These are phyloP conservation scores for Malassezia furfur DNA, from an alignment of 1,284 basidiomycete species.

Conservation along the genomic window DNA sequence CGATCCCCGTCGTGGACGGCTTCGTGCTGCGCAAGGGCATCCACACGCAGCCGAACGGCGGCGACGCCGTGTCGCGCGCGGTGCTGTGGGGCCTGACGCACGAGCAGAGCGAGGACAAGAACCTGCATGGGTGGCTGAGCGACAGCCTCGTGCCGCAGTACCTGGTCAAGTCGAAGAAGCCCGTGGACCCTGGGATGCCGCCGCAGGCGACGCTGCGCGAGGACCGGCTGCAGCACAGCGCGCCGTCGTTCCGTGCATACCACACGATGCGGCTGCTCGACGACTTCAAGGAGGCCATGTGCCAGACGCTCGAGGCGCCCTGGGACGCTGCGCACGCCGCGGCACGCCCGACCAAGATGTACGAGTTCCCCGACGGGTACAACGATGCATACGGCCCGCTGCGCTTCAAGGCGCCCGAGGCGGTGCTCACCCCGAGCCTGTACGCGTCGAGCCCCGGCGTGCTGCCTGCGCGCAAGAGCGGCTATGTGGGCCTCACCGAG, in stretches of 20 bases:
- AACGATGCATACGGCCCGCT: conserved; percentile 74
- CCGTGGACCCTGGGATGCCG: conserved; percentile 58
- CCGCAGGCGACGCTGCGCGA: conserved; percentile 51
- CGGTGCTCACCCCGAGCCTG: conserved; percentile 72
- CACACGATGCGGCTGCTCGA: conserved; percentile 78
- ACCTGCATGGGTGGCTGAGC: conserved; percentile 8
- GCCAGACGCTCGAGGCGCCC: conserved; percentile 69
- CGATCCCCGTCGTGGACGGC: conserved; percentile 91
- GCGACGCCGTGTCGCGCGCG: conserved; percentile 26
- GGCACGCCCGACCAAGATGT: conserved; percentile 54
- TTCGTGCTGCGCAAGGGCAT: conserved; percentile 90
- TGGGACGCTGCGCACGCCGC: conserved; percentile 68
- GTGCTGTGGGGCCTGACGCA: conserved; percentile 33
- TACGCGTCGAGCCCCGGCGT: conserved; percentile 50
- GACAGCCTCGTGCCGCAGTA: conserved; percentile 56
- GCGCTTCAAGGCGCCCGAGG: conserved; percentile 74
- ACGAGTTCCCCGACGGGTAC: conserved; percentile 94
- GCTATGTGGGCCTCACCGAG: conserved; percentile 23
- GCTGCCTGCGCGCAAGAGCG: conserved; percentile 3
- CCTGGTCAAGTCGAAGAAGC: conserved; percentile 67
- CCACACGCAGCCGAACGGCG: conserved; percentile 39
- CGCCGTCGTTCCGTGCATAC: conserved; percentile 69
- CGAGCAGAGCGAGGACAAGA: conserved; percentile 15
- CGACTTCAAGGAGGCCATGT: conserved; percentile 82
- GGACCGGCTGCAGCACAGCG: conserved; percentile 51